Base-by-base conservation (phyloP, 371 early-diverging fungal species). In the Coemansia sp. region DNA sequence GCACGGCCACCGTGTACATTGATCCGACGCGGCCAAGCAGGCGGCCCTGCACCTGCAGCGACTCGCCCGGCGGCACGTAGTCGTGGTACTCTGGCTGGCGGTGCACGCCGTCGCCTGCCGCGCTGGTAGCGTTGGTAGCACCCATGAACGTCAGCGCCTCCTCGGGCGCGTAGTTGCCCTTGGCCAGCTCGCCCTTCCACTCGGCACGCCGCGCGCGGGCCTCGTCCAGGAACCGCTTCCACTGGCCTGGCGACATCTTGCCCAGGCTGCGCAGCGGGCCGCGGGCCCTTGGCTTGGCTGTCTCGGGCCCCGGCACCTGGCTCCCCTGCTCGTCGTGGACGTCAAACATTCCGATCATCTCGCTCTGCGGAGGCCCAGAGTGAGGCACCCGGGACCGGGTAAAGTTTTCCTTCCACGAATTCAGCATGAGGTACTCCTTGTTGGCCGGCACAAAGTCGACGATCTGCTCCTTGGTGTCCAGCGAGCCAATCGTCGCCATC, bases 391-490 rank as follows among this genome's bases (percentile, higher is more conserved):
- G 81, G 14, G 89, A 88, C 47, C 72, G 70, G 4, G 84, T 83
- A 61, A 90, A 90, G 70, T 89, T 89, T 53, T 89, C 88, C 63
- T 86, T 87, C 70, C 70, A 77, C 14, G 73, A 16, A 45, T 59
- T 51, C 13, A 56, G 30, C 48, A 38, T 26, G 61, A 68, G 60
- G 35, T 51, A 79, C 73, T 78, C 74, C 49, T 59, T 56, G 55
- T 76, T 70, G 16, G 85, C 92, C 34, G 85, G 83, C 48, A 83
- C 79, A 81, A 88, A 89, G n/a, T 86, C 86, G 1, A 86, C 87
- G 58, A 87, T 87, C 73, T 87, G 88, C 65, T 90, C 90, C 34
- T 80, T 74, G 11, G 90, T 88, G 62, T 91, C 92, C 36, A 90
- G 79, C n/a, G 80, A 79, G 36, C 78, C 68, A 16, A 91, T 78